Conservation (phyloP, 1,139 yeast species). For the Zygosaccharomyces sapae region DNA sequence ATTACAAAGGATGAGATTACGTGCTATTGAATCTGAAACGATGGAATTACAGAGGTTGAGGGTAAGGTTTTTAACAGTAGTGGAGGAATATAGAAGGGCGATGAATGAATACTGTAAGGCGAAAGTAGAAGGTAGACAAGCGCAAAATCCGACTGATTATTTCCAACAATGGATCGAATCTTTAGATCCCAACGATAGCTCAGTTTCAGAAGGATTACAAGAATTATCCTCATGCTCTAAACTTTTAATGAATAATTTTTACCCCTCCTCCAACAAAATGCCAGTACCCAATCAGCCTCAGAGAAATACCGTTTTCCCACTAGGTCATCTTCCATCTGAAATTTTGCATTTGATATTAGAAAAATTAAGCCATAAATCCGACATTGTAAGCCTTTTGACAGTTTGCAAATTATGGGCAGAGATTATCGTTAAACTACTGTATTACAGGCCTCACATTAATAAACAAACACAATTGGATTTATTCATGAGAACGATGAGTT, state of each 20-base stretch:
- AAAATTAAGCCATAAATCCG: slow-evolving; percentile 57
- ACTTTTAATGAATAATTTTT: slow-evolving; percentile 12
- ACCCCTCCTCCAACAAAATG: slow-evolving; percentile 7
- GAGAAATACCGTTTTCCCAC: slow-evolving; percentile 39
- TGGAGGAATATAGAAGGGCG: slow-evolving; percentile 31
- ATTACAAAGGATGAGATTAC: slow-evolving; percentile 32
- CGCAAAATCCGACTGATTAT: slow-evolving; percentile 26
- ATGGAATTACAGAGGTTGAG: slow-evolving; percentile 30
- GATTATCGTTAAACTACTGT: slow-evolving; percentile 71
- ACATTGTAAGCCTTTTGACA: slow-evolving; percentile 62
- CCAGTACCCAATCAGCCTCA: not conserved
- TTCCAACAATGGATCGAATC: slow-evolving; percentile 26
- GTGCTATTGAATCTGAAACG: slow-evolving; percentile 35
- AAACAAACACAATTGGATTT: slow-evolving; percentile 47
- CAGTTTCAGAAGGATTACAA: slow-evolving; percentile 20
- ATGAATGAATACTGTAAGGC: slow-evolving; percentile 23
- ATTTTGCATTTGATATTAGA: slow-evolving; percentile 67
- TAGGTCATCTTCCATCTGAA: slow-evolving; percentile 73
- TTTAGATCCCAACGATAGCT: slow-evolving; percentile 24
- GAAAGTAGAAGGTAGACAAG: slow-evolving; percentile 18
- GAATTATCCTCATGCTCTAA: slow-evolving; percentile 17
- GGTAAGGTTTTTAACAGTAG: slow-evolving; percentile 23
- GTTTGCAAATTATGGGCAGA: slow-evolving; percentile 83
- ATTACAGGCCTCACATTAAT: slow-evolving; percentile 85
- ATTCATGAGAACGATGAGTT: slow-evolving; percentile 52